Percentiles rank a stretch among this genome's conserved stretches.
These are phyloP conservation scores for Durio zibethinus DNA, from an alignment of 345 rosid genomes.

Conservation along the genomic window DNA sequence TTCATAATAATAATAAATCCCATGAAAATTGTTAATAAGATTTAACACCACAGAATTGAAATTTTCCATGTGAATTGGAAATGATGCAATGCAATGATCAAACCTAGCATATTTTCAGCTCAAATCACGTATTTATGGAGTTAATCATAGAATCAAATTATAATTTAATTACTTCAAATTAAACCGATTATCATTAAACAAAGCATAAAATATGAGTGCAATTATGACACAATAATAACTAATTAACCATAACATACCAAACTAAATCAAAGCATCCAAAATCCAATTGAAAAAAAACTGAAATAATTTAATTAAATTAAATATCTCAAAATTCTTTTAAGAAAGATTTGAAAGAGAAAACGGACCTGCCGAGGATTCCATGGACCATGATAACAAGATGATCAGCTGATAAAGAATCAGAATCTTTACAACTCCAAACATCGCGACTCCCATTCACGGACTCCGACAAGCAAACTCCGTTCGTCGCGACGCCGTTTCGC, in stretches of 20 bases:
- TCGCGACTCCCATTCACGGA: slow-evolving; percentile 64
- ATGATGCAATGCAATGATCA: not conserved
- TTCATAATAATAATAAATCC: too few relatives aligned
- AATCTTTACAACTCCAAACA: slow-evolving; percentile 61
- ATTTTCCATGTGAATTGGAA: too few relatives aligned
- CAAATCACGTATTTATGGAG: not conserved
- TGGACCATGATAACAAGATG: slow-evolving; percentile 96
- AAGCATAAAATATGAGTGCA: not conserved
- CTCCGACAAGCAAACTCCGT: slow-evolving; percentile 66
- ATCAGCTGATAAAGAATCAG: slow-evolving; percentile 71
- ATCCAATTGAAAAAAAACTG: not conserved
- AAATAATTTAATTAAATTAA: not conserved
- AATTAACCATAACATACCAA: not conserved
- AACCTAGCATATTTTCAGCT: not conserved
- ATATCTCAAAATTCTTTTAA: not conserved
- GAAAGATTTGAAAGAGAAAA: not conserved
- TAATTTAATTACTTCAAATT: not conserved
- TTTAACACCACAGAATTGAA: not conserved
- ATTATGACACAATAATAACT: not conserved
- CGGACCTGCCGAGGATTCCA: slow-evolving; percentile 92
- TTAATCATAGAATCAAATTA: not conserved
- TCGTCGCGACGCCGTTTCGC: slow-evolving; percentile 29
- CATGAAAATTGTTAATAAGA: not conserved
- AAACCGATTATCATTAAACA: not conserved
- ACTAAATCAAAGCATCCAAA: not conserved